A percentile compares a stretch with the other conserved stretches of the same genome.
These are phyloP conservation scores for Exophiala dermatitidis DNA, from an alignment of 2,329 filamentous ascomycete genomes.

Conservation along the genomic window DNA sequence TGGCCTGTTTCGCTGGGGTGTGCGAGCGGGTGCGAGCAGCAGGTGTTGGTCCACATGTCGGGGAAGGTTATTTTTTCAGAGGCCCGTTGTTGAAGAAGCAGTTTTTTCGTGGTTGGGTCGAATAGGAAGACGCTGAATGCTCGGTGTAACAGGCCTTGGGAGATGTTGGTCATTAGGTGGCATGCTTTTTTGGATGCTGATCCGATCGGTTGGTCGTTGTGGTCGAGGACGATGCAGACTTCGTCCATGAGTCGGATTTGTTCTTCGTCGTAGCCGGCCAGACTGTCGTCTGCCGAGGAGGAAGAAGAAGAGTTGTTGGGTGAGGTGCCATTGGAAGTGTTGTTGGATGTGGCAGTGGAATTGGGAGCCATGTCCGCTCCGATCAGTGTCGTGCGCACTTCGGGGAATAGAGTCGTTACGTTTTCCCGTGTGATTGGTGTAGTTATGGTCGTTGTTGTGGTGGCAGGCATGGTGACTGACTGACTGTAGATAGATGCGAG, in stretches of 20 bases:
- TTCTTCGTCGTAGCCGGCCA: conserved; percentile 91
- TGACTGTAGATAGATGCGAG: neutral
- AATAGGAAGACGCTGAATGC: conserved; percentile 98
- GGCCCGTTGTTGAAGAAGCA: conserved; percentile 92
- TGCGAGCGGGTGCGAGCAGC: conserved; percentile 92
- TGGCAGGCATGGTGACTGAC: conserved; percentile 27
- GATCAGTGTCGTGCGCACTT: conserved; percentile 53
- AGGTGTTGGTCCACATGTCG: conserved; percentile 99
- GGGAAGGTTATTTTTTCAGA: conserved; percentile 98
- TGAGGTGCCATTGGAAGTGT: conserved; percentile 20
- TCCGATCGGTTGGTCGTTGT: conserved; percentile 86
- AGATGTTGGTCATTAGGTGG: conserved; percentile 98
- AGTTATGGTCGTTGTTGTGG: conserved; percentile 28
- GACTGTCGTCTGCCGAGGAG: conserved; percentile 44
- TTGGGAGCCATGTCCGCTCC: conserved; percentile 46
- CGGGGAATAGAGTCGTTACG: conserved; percentile 81
- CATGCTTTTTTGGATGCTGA: conserved; percentile 97
- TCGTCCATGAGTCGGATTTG: conserved; percentile 98
- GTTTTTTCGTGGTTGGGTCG: conserved; percentile 73
- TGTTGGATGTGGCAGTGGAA: conserved; percentile 49
- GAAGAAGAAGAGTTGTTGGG: conserved; percentile 13
- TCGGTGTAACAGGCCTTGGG: conserved; percentile 89
- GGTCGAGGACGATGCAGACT: conserved; percentile 92
- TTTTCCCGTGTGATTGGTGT: conserved; percentile 65
- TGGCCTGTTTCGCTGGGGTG: conserved; percentile 86